Evolutionary conservation across 768 basidiomycete genomes (phyloP).

Genomic region (Cystofilobasidium ferigula): DNA sequence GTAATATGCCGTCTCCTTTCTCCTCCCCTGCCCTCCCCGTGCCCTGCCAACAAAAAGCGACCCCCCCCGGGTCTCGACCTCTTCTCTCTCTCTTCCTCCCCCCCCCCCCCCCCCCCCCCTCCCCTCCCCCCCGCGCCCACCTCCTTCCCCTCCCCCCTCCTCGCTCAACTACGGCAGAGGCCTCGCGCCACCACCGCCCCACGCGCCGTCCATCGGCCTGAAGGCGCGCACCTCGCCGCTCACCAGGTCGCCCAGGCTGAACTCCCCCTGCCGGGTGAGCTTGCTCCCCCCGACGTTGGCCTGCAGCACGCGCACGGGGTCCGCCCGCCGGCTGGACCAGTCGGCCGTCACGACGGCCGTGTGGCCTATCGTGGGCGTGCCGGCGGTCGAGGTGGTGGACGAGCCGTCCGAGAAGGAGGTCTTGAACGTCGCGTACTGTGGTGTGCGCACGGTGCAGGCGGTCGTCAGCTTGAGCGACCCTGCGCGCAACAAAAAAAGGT

Average conservation of each 20-base stretch:
- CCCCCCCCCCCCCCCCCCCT: too few relatives aligned
- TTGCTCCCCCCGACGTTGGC: constrained; percentile 2
- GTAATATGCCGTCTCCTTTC: too few relatives aligned
- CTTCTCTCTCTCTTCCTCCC: too few relatives aligned
- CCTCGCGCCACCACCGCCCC: neutral
- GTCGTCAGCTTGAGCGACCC: neutral
- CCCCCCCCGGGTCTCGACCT: too few relatives aligned
- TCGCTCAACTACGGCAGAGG: neutral
- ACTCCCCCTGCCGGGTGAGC: neutral
- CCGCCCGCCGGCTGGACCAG: neutral
- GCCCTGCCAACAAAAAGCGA: too few relatives aligned
- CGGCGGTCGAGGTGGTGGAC: neutral
- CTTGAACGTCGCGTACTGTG: constrained; percentile 12
- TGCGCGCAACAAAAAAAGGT: neutral
- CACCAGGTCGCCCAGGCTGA: constrained; percentile 1
- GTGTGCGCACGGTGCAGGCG: too few relatives aligned
- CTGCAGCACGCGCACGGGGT: constrained; percentile 3
- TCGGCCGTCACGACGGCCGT: constrained; percentile 4
- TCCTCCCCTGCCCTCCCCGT: too few relatives aligned
- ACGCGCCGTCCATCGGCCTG: constrained; percentile 7
- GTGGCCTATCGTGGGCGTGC: neutral
- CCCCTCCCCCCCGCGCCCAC: too few relatives aligned
- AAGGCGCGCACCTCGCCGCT: constrained; percentile 14
- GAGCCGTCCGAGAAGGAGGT: constrained; percentile 4
- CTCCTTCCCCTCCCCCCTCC: too few relatives aligned